Evolutionary conservation across 495 filamentous ascomycete species (phyloP).

Genomic region (Penicillium steckii): DNA sequence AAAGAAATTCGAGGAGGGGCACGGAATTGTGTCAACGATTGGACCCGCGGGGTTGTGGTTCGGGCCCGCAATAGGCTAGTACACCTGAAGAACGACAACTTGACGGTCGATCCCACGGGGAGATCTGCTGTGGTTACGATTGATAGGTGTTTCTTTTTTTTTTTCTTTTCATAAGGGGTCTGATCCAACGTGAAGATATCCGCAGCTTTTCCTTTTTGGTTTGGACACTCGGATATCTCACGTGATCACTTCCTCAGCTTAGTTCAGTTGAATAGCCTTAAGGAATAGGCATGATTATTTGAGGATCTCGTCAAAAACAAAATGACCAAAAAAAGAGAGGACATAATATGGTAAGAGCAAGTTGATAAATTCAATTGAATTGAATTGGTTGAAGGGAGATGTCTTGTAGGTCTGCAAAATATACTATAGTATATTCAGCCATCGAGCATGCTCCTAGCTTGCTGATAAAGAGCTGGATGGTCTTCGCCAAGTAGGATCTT

Average conservation of each 20-base stretch:
- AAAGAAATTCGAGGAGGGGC: constrained; percentile 40
- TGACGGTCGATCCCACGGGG: constrained; percentile 25
- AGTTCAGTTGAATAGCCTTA: not conserved
- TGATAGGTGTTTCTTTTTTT: not conserved
- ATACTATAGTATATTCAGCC: too few relatives aligned
- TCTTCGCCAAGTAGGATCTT: too few relatives aligned
- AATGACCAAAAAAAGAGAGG: too few relatives aligned
- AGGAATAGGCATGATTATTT: too few relatives aligned
- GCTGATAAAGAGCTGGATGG: too few relatives aligned
- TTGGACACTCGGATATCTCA: not conserved
- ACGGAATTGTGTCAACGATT: constrained; percentile 28
- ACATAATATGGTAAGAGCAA: too few relatives aligned
- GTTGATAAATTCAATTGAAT: too few relatives aligned
- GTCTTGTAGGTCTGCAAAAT: too few relatives aligned
- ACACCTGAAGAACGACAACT: constrained; percentile 28
- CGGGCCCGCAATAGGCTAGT: constrained; percentile 35
- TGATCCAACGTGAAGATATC: not conserved
- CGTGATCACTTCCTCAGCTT: constrained; percentile 15
- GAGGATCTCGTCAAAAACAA: too few relatives aligned
- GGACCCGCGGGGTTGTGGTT: constrained; percentile 36
- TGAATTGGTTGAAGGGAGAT: too few relatives aligned
- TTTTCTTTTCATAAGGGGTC: too few relatives aligned
- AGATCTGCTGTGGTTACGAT: constrained; percentile 3
- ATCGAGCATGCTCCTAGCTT: too few relatives aligned
- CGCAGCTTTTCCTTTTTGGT: not conserved